These are phyloP conservation scores for Arctium lappa DNA, from an alignment of 129 eudicot species.

Conservation along the genomic window DNA sequence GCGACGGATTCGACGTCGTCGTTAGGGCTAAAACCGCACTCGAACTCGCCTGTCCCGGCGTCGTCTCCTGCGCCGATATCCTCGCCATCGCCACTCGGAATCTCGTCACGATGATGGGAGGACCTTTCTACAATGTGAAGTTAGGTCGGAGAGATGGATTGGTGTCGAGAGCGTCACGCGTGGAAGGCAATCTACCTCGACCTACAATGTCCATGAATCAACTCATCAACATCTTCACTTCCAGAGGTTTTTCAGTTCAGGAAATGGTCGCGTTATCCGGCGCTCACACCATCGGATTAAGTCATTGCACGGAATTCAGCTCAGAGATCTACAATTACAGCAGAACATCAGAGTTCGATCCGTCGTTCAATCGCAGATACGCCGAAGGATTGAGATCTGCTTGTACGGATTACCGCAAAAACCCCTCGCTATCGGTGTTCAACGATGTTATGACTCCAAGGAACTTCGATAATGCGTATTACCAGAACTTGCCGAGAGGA, in stretches of 20 bases:
- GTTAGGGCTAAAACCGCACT: slow-evolving; percentile 87
- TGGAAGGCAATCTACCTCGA: slow-evolving; percentile 51
- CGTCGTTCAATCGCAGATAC: slow-evolving; percentile 50
- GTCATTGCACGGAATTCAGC: slow-evolving; percentile 74
- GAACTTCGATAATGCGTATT: slow-evolving; percentile 66
- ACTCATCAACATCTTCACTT: slow-evolving; percentile 40
- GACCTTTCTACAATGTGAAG: slow-evolving; percentile 58
- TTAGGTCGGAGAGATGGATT: slow-evolving; percentile 58
- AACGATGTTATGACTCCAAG: slow-evolving; percentile 77
- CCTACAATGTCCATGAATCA: slow-evolving; percentile 54
- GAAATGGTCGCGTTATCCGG: slow-evolving; percentile 86
- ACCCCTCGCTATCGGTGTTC: slow-evolving; percentile 65
- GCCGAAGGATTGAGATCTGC: slow-evolving; percentile 56
- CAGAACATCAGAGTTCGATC: slow-evolving; percentile 34
- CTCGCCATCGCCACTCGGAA: slow-evolving; percentile 69
- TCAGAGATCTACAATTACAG: slow-evolving; percentile 59
- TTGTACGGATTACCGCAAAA: slow-evolving; percentile 40
- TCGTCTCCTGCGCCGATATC: slow-evolving; percentile 85
- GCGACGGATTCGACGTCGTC: slow-evolving; percentile 82
- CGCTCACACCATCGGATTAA: slow-evolving; percentile 80
- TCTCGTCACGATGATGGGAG: slow-evolving; percentile 66
- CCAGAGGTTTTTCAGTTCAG: slow-evolving; percentile 50
- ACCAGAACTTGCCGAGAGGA: slow-evolving; percentile 58
- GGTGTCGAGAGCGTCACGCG: slow-evolving; percentile 39
- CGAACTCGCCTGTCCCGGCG: slow-evolving; percentile 80